Conservation (phyloP, 2,329 filamentous ascomycete species). For the Proliferodiscus dingleyae region DNA sequence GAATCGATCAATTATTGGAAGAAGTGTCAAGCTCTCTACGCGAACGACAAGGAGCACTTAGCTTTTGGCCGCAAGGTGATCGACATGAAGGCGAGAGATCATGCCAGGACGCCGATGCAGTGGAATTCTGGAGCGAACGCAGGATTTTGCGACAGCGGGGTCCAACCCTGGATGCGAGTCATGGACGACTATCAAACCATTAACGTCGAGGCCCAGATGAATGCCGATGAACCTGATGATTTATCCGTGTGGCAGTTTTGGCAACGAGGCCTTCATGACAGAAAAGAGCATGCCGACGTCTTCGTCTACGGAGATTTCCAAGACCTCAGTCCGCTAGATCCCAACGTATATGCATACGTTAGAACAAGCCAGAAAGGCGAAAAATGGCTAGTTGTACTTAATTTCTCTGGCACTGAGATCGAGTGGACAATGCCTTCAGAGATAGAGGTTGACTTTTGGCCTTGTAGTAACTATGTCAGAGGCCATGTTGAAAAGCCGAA, state of each 20-base stretch:
- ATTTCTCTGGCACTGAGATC: conserved; percentile 17
- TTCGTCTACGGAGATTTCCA: conserved; percentile 65
- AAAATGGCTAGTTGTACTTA: conserved; percentile 19
- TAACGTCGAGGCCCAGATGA: conserved; percentile 55
- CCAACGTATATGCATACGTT: conserved; percentile 51
- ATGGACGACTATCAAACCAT: conserved; percentile 57
- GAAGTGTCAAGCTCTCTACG: conserved; percentile 16
- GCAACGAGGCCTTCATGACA: conserved; percentile 50
- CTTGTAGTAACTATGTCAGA: no score
- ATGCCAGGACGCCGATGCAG: conserved; percentile 67
- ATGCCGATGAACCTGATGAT: conserved; percentile 37
- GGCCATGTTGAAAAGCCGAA: no score
- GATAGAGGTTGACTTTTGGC: no score
- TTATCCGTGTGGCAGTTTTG: conserved; percentile 61
- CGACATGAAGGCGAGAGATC: conserved; percentile 59
- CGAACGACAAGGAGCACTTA: conserved; percentile 36
- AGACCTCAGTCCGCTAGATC: conserved; percentile 44
- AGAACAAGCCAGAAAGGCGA: conserved; percentile 14
- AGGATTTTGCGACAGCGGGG: conserved; percentile 61
- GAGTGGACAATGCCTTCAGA: conserved; percentile 18
- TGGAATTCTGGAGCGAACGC: conserved; percentile 58
- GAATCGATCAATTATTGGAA: conserved; percentile 51
- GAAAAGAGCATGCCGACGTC: conserved; percentile 56
- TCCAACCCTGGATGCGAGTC: conserved; percentile 63
- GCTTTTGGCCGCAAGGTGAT: conserved; percentile 42